Evolutionary conservation across 139 green algal genomes (phyloP), one percentile per base, ranked within the genome.

Genomic region (Coccomyxa sp.): DNA sequence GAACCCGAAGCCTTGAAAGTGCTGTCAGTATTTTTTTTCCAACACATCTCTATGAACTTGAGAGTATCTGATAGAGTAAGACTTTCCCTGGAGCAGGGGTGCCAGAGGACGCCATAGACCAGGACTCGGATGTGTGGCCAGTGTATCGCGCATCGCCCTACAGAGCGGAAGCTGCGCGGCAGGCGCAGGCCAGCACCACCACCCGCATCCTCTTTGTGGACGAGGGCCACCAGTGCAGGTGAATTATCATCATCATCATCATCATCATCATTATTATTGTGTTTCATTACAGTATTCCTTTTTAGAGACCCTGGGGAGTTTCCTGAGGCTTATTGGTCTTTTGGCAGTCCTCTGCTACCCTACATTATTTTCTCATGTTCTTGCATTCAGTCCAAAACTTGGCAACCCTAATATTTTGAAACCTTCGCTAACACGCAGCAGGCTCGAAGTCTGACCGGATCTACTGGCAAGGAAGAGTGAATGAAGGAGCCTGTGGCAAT

Each of bases 171-270:
- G 68, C 67, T 14, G 67, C 60, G 32, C 86, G 86, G 31, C 66
- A 78, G 67, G 63, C 28, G n/a, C 25, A 18, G 23, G 51, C 30
- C 27, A 31, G 66, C 30, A 80, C 30, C 63, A 63, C 45, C 59
- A 45, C 82, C 15, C 66, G 77, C 59, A 83, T 91, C 59, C 80
- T 91, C 58, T 84, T 91, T n/a, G 25, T 91, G 17, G 88, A 91
- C 31, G 88, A 91, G 51, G 88, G 88, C 38, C 84, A 87, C 58
- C 58, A 67, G 1, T 87, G 84, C 84, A 82, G 84, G 84, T 86
- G 38, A 45, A 51, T 57, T n/a, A 16, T 68, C 51, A 31, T 18
- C 15, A 16, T 21, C 16, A 59, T 17, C 25, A 30, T 82, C 11
- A n/a, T n/a, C 13, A 13, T 58, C 10, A 13, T 63, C 16, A 25